These are phyloP conservation scores for Durio zibethinus DNA, from an alignment of 345 rosid genomes.

Conservation along the genomic window DNA sequence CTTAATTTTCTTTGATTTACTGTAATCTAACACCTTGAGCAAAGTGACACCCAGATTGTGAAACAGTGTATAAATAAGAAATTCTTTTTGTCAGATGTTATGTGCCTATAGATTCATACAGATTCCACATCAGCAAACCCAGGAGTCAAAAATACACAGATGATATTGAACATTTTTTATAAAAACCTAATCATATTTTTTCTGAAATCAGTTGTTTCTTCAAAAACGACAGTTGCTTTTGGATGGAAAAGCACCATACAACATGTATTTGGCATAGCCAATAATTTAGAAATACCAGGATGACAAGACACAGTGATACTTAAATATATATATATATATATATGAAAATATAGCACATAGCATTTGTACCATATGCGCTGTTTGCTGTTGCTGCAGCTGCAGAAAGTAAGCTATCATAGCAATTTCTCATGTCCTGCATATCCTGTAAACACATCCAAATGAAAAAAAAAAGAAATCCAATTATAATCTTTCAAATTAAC, in stretches of 20 bases:
- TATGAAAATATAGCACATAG: neutral
- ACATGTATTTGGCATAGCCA: neutral
- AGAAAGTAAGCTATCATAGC: conserved; percentile 93
- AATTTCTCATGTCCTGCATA: conserved; percentile 82
- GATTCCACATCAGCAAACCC: neutral
- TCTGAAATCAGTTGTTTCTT: neutral
- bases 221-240: neutral
- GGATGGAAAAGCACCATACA: neutral
- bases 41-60: neutral
- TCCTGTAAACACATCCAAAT: conserved; percentile 41
- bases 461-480: neutral
- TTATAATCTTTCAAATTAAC: neutral
- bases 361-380: conserved; percentile 75
- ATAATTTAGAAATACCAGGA: neutral
- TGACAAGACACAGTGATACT: neutral
- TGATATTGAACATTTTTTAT: neutral
- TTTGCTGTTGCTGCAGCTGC: conserved; percentile 95
- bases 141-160: neutral
- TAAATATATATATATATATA: neutral
- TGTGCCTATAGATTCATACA: neutral
- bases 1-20: neutral
- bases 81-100: neutral
- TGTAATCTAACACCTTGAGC: neutral
- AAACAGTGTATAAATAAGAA: neutral
- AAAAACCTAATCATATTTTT: neutral